Base-by-base conservation (phyloP, 306 rosid genomes). In the Rosa persica region DNA sequence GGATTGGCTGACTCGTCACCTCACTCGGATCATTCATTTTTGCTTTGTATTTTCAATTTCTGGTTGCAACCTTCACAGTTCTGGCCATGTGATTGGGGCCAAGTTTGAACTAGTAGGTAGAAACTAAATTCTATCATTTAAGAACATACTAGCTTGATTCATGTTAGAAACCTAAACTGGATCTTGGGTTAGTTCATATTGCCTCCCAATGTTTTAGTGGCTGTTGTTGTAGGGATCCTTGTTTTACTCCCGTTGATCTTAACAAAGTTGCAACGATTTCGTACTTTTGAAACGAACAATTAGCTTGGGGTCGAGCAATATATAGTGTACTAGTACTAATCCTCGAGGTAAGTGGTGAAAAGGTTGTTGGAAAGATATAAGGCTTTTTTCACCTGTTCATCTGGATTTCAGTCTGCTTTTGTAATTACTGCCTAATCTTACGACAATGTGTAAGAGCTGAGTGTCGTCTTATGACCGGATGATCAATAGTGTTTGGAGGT, bases 21-120 rank as follows among this genome's bases (percentile, higher is more conserved):
- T 81, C 79, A 48, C 74, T 83, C 62, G 73, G 66, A 75, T 86
- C 62, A 74, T 68, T 64, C 48, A 51, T 30, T 70, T 23, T 73
- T 64, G 46, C 25, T 73, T 40, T 5, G 11, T 11, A 7, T 42
- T 68, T 40, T 68, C 73, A 68, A 4, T 61, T 67, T 67, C 16
- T 38, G 13, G 34, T 66, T 64, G 69, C 9, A 17, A 13, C 43
- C 43, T 34, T 64, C 42, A 44, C 70, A 36, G 67, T 27, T 1
- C 23, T 11, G 3, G 47, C 15, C 25, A 62, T 30, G 61, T 17
- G 47, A 75, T 27, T 62, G 30, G 6, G 15, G 10, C 5, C 36
- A 58, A 30, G 38, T 38, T 20, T 67, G 71, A 39, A 67, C 9
- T 1, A 39, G 71, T 67, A 6, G 71, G 30, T 67, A 67, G 71